Base-by-base conservation (phyloP, 768 basidiomycete genomes). In the Mycena maculata region DNA sequence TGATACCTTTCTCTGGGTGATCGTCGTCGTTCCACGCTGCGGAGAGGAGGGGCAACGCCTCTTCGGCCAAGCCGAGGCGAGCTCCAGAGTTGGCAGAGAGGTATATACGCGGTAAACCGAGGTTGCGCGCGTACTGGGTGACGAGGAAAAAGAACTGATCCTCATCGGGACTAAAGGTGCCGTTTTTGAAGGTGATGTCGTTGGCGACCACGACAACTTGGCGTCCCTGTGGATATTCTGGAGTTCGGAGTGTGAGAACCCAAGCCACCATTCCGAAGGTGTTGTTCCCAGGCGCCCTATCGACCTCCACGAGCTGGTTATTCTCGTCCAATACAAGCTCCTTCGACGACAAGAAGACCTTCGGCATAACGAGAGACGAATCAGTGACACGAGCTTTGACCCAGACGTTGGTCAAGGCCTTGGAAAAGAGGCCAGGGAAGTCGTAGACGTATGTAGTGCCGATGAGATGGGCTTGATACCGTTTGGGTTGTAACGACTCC, bases 401-500 rank as follows among this genome's bases (percentile, higher is more conserved):
- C 98, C 98, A 99, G 68, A 95, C 86, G 74, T 96, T 95, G 75
- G 95, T 93, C 65, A 99, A 83, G 9, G 97, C 96, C 82, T 99
- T 99, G 41, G 96, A 92, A 86, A 99, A 99, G 69, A 99, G 89
- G 74, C 98, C 98, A 44, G 98, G 98, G 91, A 99, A 99, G 81
- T 99, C 98, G 80, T 99, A 99, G 33, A 93, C 96, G 77, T 99
- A 99, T 55, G 98, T 99, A 31, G 98, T 99, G 58, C 98, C 98
- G 72, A 98, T 91, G 65, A 98, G 88, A 79, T 99, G 98, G 25
- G 98, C 98, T 77, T 99, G 97, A 83, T 99, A 99, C 69, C 98
- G 95, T 79, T 98, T 96, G 44, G 98, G 98, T 77, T 99, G 98
- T 50, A 99, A 84, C 20, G 96, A 98, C 78, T 98, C 97, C 82